A percentile compares a stretch with the other conserved stretches of the same genome.
These are phyloP conservation scores for Fagus crenata DNA, from an alignment of 306 rosid species.

Conservation along the genomic window DNA sequence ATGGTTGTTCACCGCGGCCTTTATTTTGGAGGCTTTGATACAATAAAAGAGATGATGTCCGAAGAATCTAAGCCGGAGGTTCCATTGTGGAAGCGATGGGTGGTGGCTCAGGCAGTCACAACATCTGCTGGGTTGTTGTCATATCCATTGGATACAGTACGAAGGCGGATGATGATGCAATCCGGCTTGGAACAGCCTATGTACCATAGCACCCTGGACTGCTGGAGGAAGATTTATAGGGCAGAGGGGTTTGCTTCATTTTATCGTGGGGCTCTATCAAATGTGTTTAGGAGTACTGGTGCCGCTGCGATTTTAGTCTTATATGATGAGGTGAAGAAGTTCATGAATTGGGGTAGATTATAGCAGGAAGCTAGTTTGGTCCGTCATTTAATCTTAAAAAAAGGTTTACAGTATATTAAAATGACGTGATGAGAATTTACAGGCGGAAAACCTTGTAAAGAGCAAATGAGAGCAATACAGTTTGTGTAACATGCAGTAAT, in stretches of 20 bases:
- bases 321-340: slow-evolving; percentile 88
- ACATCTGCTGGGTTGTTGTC: slow-evolving; percentile 88
- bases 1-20: slow-evolving; percentile 88
- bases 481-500: slow-evolving; percentile 23
- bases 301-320: slow-evolving; percentile 93
- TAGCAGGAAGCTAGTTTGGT: slow-evolving; percentile 25
- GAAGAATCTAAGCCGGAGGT: slow-evolving; percentile 51
- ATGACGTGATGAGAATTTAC: slow-evolving; percentile 27
- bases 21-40: slow-evolving; percentile 94
- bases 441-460: slow-evolving; percentile 27
- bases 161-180: slow-evolving; percentile 99
- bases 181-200: slow-evolving; percentile 73
- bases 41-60: slow-evolving; percentile 68
- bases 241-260: slow-evolving; percentile 78
- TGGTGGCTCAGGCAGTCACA: slow-evolving; percentile 88
- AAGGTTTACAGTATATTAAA: slow-evolving; percentile 29
- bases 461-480: slow-evolving; percentile 33
- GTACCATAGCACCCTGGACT: slow-evolving; percentile 67
- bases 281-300: slow-evolving; percentile 84
- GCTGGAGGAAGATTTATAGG: slow-evolving; percentile 83
- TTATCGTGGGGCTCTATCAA: slow-evolving; percentile 82
- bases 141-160: slow-evolving; percentile 85
- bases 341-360: slow-evolving; percentile 68
- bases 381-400: slow-evolving; percentile 24
- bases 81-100: slow-evolving; percentile 81